Evolutionary conservation across 2,329 filamentous ascomycete species (phyloP), one percentile per base, ranked within the genome.

Genomic region (Arachnomyces sp.): DNA sequence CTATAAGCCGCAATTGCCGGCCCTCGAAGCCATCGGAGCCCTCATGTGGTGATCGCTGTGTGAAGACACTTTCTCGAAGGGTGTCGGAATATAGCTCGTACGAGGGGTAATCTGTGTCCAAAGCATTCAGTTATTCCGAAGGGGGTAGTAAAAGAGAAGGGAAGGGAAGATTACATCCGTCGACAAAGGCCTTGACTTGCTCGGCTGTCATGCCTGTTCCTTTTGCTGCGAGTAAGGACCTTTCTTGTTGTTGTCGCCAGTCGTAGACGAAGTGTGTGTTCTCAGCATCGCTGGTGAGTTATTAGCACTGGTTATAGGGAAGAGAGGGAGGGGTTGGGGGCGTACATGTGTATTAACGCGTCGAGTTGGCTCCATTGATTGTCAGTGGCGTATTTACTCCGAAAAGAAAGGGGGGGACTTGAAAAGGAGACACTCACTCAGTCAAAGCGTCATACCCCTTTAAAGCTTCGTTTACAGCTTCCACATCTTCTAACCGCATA

Each of bases 181-280:
- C 74, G 12, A 85, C 84, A 59, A 94, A 94, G 34, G 73, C 69
- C 42, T 77, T 70, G 32, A 94, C 85, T 58, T 90, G 76, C 41
- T 86, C 81, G 50, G 85, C 81, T 1, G 77, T 82, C 89, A 94
- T 94, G 20, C 86, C 88, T 0, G 71, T 73, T 1, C 84, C 86
- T 48, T 75, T 82, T 15, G 71, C 64, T 6, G 67, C 67, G 16
- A 83, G 75, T 52, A 94, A 68, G 43, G 74, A 74, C 35, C 74
- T 73, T 63, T 94, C 88, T 63, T 94, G 86, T 64, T 94, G 72
- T 50, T 80, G 67, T 11, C 88, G 77, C 89, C 89, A 94, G 45
- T 74, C 75, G 53, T 94, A 94, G 38, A 94, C 89, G 55, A 79
- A 89, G 37, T 71, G 68, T 3, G 77, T 71, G 49, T 92, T 70